Evolutionary conservation across 371 early-diverging fungal species (phyloP), one percentile per base, ranked within the genome.

Genomic region (Actinomortierella wolfii): DNA sequence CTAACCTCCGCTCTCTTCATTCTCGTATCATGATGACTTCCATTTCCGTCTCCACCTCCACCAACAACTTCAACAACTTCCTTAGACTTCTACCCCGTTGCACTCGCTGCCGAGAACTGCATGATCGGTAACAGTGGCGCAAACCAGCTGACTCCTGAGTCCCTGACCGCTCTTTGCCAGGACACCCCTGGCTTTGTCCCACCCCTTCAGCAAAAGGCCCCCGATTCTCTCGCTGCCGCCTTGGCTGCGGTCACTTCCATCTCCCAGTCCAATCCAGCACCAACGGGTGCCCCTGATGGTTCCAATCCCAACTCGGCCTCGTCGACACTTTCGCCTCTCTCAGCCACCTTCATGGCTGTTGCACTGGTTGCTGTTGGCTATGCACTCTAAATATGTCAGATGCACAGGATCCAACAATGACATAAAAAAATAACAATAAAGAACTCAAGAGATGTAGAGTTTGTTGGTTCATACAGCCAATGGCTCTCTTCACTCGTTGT

Each of bases 1-100:
- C n/a, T n/a, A n/a, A n/a, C n/a, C 44, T 20, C 44, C 20, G 44
- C 41, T 41, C 44, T 20, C 44, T 20, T 44, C n/a, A 44, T n/a
- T 3, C 44, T 2, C 3, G 4, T 3, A 44, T 20, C 44, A 3
- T 44, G 13, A 13, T 24, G 20, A 26, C 18, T n/a, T 23, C 28
- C 24, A 14, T 60, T 6, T 48, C 34, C 11, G 23, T 20, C 42
- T 20, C n/a, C 17, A 15, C 15, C 40, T 42, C 28, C 26, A 29
- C n/a, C 43, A 2, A 54, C 18, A 47, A 20, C n/a, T 18, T 21
- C 46, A 47, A 34, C 34, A 4, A 34, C 4, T 11, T 34, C 23
- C 2, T n/a, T 59, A 71, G 74, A 67, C 21, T 66, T 73, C 64
- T 73, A 39, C 64, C 63, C 46, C 3, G 44, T 73, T 40, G 67